phyloP scores from a whole-genome alignment of 805 yeast genomes.

The Monosporozyma yasuniensis region DNA sequence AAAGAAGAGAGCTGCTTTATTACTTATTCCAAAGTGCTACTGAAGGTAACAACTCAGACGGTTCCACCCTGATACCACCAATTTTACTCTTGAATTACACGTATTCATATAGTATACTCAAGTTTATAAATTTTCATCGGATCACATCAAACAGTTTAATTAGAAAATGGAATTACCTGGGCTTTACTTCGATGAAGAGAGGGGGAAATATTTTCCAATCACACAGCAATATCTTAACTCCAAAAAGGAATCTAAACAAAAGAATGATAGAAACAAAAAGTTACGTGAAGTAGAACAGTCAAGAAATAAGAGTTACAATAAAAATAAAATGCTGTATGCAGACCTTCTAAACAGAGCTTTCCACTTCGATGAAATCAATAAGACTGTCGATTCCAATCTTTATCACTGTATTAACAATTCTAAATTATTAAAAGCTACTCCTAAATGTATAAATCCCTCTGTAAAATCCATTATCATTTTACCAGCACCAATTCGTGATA shows the following conservation, averaged over 20 bases:
- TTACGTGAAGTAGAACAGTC: background rate
- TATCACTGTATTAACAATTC: background rate
- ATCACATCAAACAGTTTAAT: no score
- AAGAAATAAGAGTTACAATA: background rate
- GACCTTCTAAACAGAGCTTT: background rate
- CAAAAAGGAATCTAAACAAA: background rate
- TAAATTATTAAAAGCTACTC: background rate
- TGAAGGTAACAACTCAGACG: no score
- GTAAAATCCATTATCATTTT: background rate
- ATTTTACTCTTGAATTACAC: no score
- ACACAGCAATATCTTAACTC: background rate
- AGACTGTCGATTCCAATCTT: background rate
- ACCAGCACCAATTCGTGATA: background rate
- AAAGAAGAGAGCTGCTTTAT: no score
- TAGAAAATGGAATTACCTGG: slow-evolving; percentile 22
- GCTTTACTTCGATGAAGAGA: slow-evolving; percentile 20
- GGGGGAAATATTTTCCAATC: slow-evolving; percentile 20
- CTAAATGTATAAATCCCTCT: background rate
- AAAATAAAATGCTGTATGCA: background rate
- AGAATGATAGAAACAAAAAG: no score
- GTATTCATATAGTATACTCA: background rate
- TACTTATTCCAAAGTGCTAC: no score
- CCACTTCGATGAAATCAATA: background rate
- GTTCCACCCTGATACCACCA: no score
- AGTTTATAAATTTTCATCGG: no score